Evolutionary conservation across 2,329 filamentous ascomycete species (phyloP).

Genomic region (Microsporum ferrugineum): DNA sequence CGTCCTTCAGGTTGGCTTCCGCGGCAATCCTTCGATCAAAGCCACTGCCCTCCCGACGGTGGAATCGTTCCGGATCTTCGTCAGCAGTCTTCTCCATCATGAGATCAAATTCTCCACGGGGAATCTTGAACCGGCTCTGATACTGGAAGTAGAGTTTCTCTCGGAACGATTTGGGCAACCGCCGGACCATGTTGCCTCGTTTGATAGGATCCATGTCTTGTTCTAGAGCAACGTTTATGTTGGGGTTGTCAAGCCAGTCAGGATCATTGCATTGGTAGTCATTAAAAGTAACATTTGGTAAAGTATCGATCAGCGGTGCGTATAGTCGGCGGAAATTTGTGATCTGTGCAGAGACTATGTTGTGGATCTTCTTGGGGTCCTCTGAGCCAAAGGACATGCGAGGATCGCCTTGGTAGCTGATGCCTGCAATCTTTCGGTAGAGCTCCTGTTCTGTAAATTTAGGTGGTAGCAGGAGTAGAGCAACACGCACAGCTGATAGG

Average conservation of each 20-base stretch:
- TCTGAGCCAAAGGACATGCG: conserved; percentile 86
- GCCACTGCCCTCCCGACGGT: conserved; percentile 62
- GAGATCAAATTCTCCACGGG: conserved; percentile 66
- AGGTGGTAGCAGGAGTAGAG: conserved; percentile 72
- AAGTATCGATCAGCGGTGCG: conserved; percentile 72
- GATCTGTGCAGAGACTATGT: conserved; percentile 88
- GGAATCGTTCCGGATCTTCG: conserved; percentile 53
- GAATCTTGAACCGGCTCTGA: conserved; percentile 79
- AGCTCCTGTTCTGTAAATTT: conserved; percentile 77
- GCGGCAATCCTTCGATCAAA: conserved; percentile 78
- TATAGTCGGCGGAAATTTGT: conserved; percentile 86
- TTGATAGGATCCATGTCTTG: conserved; percentile 91
- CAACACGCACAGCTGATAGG: conserved; percentile 78
- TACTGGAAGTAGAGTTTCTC: conserved; percentile 90
- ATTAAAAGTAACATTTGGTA: conserved; percentile 76
- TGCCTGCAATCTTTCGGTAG: conserved; percentile 80
- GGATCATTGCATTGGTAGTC: conserved; percentile 48
- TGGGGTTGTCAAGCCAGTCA: conserved; percentile 53
- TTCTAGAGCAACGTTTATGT: conserved; percentile 54
- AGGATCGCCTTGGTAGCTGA: conserved; percentile 93
- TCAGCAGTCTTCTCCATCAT: conserved; percentile 72
- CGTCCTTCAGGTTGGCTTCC: conserved; percentile 56
- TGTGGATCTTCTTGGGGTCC: conserved; percentile 81
- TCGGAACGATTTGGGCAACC: conserved; percentile 75
- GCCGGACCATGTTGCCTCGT: conserved; percentile 90